Evolutionary conservation across 805 yeast species (phyloP).

Genomic region (Metschnikowia sp.): DNA sequence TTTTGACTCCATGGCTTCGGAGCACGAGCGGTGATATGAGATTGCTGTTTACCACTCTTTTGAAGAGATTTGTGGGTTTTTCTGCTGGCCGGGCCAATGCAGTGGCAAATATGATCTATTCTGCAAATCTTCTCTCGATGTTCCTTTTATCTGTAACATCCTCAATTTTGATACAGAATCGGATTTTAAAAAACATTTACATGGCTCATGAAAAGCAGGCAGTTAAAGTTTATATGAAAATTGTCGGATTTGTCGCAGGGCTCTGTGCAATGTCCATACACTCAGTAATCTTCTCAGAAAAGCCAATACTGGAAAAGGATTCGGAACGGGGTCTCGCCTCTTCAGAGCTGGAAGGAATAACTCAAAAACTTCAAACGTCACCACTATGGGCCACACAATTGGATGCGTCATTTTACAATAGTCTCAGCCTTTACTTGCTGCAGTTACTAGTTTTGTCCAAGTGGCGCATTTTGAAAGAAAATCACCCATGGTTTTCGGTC

Average conservation of each 20-base stretch:
- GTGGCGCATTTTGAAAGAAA: conserved; percentile 41
- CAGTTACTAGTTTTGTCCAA: conserved; percentile 36
- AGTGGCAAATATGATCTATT: conserved; percentile 31
- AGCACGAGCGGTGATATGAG: too few species aligned
- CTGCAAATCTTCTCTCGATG: conserved; percentile 36
- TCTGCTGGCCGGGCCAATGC: conserved; percentile 28
- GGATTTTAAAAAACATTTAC: conserved; percentile 11
- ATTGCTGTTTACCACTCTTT: background rate
- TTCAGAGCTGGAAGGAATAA: too few species aligned
- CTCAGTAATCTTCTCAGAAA: too few species aligned
- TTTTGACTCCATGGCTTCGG: conserved; percentile 18
- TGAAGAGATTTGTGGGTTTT: conserved; percentile 18
- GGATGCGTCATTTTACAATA: conserved; percentile 25
- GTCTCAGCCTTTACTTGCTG: conserved; percentile 30
- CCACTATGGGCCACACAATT: conserved; percentile 17
- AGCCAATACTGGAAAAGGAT: conserved; percentile 10
- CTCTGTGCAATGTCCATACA: conserved; percentile 22
- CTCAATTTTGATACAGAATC: conserved; percentile 22
- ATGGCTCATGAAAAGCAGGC: conserved; percentile 22
- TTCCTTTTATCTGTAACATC: conserved; percentile 33
- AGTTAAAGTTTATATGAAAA: conserved; percentile 33
- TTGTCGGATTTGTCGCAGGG: conserved; percentile 35
- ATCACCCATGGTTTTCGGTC: conserved; percentile 31
- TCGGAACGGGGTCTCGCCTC: too few species aligned
- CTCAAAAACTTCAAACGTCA: too few species aligned